Evolutionary conservation across 139 green algal genomes (phyloP), one percentile per base, ranked within the genome.

Genomic region (Coelastrella sp.): DNA sequence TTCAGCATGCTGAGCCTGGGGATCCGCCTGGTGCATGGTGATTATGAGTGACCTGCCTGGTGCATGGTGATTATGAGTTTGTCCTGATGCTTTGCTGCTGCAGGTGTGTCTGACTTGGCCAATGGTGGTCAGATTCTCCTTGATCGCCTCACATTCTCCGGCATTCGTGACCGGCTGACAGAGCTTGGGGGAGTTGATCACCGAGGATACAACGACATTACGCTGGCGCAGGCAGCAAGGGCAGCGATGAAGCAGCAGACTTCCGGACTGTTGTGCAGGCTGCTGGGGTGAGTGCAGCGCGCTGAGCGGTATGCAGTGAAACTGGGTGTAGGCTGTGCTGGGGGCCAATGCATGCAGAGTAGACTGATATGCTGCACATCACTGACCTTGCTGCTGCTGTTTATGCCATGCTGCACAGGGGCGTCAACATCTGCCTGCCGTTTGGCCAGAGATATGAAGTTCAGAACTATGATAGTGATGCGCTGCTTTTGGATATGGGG

Each of bases 201-300:
- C 45, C 38, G n/a, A 19, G 79, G 79, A 30, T 85, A 85, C 79
- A 85, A 67, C 53, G 77, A 84, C 59, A 73, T 74, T 21, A 40
- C 69, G 38, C 25, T 73, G 77, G 50, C 48, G 4, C 9, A 11
- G 11, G 73, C 73, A 11, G 57, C 73, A 37, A 67, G 62, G 32
- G 19, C 73, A 19, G 73, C 73, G 2, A 50, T 81, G 32, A 37
- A 41, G 48, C 73, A 81, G 73, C 73, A 81, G 19, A 81, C 73
- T 21, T 51, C 53, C 25, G 32, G 45, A 2, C 50, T 30, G 17
- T 30, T 81, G 13, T 81, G 40, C 73, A 81, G 30, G 21, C 9
- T 79, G 4, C 25, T 57, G 21, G 27, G 68, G 68, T 77, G 40
- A 77, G 68, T 32, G n/a, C n/a, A n/a, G n/a, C n/a, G n/a, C n/a